Evolutionary conservation across 305 asterid genomes (phyloP).

Genomic region (Salvia sclarea): DNA sequence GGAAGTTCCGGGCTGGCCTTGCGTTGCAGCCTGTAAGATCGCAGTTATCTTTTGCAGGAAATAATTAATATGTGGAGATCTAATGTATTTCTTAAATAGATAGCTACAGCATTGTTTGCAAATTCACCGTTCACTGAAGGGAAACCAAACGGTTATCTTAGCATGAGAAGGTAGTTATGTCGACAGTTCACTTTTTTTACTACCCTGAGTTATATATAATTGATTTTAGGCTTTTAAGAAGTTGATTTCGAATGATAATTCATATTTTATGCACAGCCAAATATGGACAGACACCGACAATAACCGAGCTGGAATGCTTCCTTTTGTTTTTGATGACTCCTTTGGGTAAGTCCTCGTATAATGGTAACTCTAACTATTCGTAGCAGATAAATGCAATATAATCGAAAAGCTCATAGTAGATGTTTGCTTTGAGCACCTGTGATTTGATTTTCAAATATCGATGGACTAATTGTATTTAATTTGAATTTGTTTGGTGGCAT

Average conservation of each 20-base stretch:
- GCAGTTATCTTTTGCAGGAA: background rate
- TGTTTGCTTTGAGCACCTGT: slow-evolving; percentile 4
- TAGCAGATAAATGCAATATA: background rate
- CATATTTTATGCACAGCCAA: slow-evolving; percentile 55
- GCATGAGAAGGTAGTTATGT: slow-evolving; percentile 83
- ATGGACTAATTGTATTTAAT: slow-evolving; percentile 18
- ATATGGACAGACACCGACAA: slow-evolving; percentile 94
- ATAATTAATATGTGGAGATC: slow-evolving; percentile 23
- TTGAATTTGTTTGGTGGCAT: slow-evolving; percentile 34
- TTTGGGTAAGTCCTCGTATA: slow-evolving; percentile 60
- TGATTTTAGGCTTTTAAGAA: slow-evolving; percentile 17
- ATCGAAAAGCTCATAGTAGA: background rate
- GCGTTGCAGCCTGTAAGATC: slow-evolving; percentile 54
- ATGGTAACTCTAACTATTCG: background rate
- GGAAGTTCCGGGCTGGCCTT: slow-evolving; percentile 62
- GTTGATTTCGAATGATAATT: slow-evolving; percentile 25
- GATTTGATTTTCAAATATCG: slow-evolving; percentile 17
- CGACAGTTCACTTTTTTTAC: slow-evolving; percentile 3
- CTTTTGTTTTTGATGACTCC: slow-evolving; percentile 83
- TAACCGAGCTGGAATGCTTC: slow-evolving; percentile 91
- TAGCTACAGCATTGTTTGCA: slow-evolving; percentile 88
- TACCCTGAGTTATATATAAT: slow-evolving; percentile 10
- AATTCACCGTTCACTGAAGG: slow-evolving; percentile 82
- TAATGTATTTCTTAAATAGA: slow-evolving; percentile 55
- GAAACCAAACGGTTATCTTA: slow-evolving; percentile 62